Evolutionary conservation across 208 protist species (phyloP).

Genomic region (Crithidia fasciculata): DNA sequence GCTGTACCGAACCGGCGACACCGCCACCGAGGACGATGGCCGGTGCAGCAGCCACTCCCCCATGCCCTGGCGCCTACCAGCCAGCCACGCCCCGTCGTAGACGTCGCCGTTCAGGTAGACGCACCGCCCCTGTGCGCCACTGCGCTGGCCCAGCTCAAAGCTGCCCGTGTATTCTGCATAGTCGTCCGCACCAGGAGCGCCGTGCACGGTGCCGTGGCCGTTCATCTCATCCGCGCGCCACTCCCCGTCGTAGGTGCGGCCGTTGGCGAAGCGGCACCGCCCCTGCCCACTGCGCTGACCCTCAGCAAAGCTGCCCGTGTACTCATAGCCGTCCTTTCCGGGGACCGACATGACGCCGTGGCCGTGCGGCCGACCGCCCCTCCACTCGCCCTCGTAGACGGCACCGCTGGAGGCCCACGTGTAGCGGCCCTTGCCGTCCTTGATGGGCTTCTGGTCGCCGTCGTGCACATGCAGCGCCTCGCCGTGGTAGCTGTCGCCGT

Average conservation of each 20-base stretch:
- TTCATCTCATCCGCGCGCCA: constrained; percentile 85
- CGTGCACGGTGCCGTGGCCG: constrained; percentile 67
- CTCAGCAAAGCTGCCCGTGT: constrained; percentile 59
- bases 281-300: constrained; percentile 76
- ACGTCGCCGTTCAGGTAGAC: constrained; percentile 72
- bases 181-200: constrained; percentile 57
- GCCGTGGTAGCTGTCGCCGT: constrained; percentile 72
- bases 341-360: constrained; percentile 63
- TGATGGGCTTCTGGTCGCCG: constrained; percentile 51
- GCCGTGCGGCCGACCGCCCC: constrained; percentile 61
- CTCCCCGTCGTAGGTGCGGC: constrained; percentile 76
- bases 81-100: constrained; percentile 76
- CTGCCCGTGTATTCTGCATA: constrained; percentile 70
- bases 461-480: constrained; percentile 69
- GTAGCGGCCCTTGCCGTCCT: constrained; percentile 69
- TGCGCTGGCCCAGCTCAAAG: constrained; percentile 63
- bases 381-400: constrained; percentile 65
- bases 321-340: constrained; percentile 63
- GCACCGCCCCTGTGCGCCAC: constrained; percentile 65
- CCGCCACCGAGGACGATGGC: constrained; percentile 1
- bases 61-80: constrained; percentile 67
- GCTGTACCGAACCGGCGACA: constrained; percentile 44
- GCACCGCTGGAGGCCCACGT: constrained; percentile 61
- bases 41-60: constrained; percentile 58
- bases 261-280: constrained; percentile 76